Evolutionary conservation across 192 early-diverging fungal species (phyloP).

Genomic region (Coemansia sp.): DNA sequence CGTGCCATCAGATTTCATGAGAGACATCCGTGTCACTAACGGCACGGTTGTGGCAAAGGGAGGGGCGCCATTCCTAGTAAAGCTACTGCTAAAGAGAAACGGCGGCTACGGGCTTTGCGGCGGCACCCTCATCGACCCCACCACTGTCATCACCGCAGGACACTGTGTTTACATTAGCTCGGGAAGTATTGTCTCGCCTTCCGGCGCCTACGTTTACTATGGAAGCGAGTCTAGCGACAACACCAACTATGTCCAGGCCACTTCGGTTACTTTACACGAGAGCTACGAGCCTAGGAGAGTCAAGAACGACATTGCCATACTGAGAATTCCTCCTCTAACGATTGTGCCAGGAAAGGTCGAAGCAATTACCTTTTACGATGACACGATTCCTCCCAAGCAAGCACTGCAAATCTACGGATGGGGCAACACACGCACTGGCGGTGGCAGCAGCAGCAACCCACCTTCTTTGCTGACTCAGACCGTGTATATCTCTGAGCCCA

Average conservation of each 20-base stretch:
- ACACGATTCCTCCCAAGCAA: slow-evolving; percentile 16
- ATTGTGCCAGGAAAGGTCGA: slow-evolving; percentile 17
- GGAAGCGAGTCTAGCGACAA: slow-evolving; percentile 15
- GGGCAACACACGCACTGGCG: slow-evolving; percentile 34
- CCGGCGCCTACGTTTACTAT: slow-evolving; percentile 21
- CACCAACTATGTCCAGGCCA: slow-evolving; percentile 18
- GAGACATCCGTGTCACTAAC: slow-evolving; percentile 41
- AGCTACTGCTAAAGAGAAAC: slow-evolving; percentile 10
- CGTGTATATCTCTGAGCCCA: slow-evolving; percentile 32
- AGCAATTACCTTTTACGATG: slow-evolving; percentile 21
- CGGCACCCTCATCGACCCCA: slow-evolving; percentile 39
- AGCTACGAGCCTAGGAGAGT: slow-evolving; percentile 16
- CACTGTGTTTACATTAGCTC: slow-evolving; percentile 26
- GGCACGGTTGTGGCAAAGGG: slow-evolving; percentile 32
- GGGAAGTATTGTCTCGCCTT: background rate
- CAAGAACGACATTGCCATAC: slow-evolving; percentile 45
- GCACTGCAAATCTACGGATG: slow-evolving; percentile 43
- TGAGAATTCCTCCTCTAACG: slow-evolving; percentile 18
- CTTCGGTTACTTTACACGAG: slow-evolving; percentile 21
- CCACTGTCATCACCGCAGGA: slow-evolving; percentile 37
- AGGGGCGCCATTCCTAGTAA: slow-evolving; percentile 31
- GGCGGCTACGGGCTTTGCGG: slow-evolving; percentile 24
- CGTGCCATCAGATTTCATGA: background rate
- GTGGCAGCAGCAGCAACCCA: slow-evolving; percentile 15
- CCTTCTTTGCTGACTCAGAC: slow-evolving; percentile 23